A percentile compares a stretch with the other conserved stretches of the same genome.
These are phyloP conservation scores for Scutellospora calospora DNA, from an alignment of 371 early-diverging fungal species.

Conservation along the genomic window DNA sequence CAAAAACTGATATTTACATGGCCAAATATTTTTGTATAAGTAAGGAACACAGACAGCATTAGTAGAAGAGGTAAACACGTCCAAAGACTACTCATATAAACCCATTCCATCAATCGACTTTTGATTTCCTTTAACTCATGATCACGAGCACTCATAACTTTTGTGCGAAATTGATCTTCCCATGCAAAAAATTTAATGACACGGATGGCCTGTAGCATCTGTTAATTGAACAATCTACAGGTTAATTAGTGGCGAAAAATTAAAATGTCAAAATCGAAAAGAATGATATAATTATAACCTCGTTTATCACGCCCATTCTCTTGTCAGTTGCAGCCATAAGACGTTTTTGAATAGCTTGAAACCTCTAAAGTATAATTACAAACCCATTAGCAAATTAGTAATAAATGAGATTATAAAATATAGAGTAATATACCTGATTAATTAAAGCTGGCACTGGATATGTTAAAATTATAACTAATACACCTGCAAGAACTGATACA, in stretches of 20 bases:
- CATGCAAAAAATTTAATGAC: slow-evolving; percentile 79
- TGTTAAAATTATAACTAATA: slow-evolving; percentile 60
- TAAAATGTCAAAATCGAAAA: too few species aligned
- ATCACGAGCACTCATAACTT: slow-evolving; percentile 59
- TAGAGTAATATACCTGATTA: not conserved
- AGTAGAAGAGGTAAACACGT: slow-evolving; percentile 64
- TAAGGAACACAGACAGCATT: slow-evolving; percentile 62
- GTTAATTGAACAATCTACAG: slow-evolving; percentile 46
- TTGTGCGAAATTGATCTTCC: slow-evolving; percentile 65
- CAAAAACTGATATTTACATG: slow-evolving; percentile 48
- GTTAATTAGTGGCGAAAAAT: too few species aligned
- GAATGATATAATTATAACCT: slow-evolving; percentile 47
- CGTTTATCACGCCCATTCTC: slow-evolving; percentile 58
- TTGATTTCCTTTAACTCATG: slow-evolving; percentile 60
- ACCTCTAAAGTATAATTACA: not conserved
- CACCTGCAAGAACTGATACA: slow-evolving; percentile 58
- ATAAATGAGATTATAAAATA: too few species aligned
- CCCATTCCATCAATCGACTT: slow-evolving; percentile 53
- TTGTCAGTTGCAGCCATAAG: slow-evolving; percentile 54
- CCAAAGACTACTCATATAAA: slow-evolving; percentile 57
- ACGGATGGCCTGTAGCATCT: slow-evolving; percentile 73
- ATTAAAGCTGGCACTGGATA: slow-evolving; percentile 56
- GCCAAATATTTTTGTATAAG: slow-evolving; percentile 66
- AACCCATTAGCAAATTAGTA: not conserved
- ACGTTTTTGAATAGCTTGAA: slow-evolving; percentile 23